Percentiles rank a stretch among this genome's conserved stretches.
These are phyloP conservation scores for Neocallimastix lanati DNA, from an alignment of 192 early-diverging fungal species.

Conservation along the genomic window DNA sequence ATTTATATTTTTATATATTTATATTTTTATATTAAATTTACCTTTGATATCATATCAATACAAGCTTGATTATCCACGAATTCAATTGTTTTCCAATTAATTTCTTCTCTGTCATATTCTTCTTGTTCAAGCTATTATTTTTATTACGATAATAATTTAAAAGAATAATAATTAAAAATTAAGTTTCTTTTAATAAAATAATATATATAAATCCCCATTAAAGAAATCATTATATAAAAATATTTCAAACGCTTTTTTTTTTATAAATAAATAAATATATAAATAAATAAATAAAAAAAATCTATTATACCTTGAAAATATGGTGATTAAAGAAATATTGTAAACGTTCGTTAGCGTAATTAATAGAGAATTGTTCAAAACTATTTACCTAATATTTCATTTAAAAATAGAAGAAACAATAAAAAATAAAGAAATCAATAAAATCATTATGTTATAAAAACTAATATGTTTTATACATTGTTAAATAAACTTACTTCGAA, in stretches of 20 bases:
- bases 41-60: slow-evolving; percentile 27
- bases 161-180: too few relatives aligned
- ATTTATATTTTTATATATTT: background rate
- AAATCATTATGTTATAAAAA: too few relatives aligned
- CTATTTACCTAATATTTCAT: slow-evolving; percentile 33
- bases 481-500: background rate
- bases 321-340: slow-evolving; percentile 35
- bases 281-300: background rate
- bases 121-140: background rate
- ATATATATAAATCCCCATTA: too few relatives aligned
- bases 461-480: too few relatives aligned
- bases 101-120: slow-evolving; percentile 28
- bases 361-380: slow-evolving; percentile 37
- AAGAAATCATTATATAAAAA: too few relatives aligned
- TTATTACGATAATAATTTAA: slow-evolving; percentile 5
- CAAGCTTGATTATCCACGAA: slow-evolving; percentile 29
- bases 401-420: too few relatives aligned
- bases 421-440: too few relatives aligned
- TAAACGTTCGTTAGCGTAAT: slow-evolving; percentile 28
- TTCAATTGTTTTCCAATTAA: slow-evolving; percentile 30
- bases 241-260: too few relatives aligned
- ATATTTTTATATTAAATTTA: background rate
- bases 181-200: too few relatives aligned
- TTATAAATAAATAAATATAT: background rate
- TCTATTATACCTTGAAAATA: slow-evolving; percentile 37